Evolutionary conservation across 2,329 filamentous ascomycete species (phyloP), one percentile per base, ranked within the genome.

Genomic region (Penicillium vulpinum): DNA sequence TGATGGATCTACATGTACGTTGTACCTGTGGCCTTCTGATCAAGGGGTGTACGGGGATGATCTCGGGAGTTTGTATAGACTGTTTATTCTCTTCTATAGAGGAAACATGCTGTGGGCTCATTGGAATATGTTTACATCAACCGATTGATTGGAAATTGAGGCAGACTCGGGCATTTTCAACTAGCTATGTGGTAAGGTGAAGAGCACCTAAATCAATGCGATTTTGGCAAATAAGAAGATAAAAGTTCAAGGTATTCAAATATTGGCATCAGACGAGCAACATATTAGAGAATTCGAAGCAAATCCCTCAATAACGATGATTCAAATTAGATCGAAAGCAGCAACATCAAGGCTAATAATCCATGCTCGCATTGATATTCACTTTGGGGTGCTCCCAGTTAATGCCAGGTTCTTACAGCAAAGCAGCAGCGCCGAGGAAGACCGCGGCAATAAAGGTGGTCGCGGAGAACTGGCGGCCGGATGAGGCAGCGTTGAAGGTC

Each of bases 341-440:
- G 51, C 49, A 48, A 63, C 28, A 57, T 57, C 57, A 44, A 60
- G 53, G 54, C 50, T 45, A 64, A 47, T 45, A 46, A 49, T 47
- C 28, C 55, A 60, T 60, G 53, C 52, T 59, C 41, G 54, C 18
- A 54, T 54, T 24, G 36, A 26, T 47, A 46, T 33, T 45, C 41
- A 21, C 46, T 40, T 56, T 36, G 41, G 40, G 33, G n/a, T 22
- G 33, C 43, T 39, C 11, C 21, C 31, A 45, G 36, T 24, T 28
- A 26, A 44, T 11, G 41, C 9, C 18, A 18, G 9, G 18, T 18
- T 26, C 36, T 71, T 67, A 77, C 62, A 78, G 63, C 31, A 73
- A 67, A 43, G 72, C 73, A 21, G 73, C 73, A 41, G 76, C 70
- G 39, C 75, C 76, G 33, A 76, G 64, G 56, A 77, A 74, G n/a